A percentile compares a stretch with the other conserved stretches of the same genome.
Conservation (phyloP, 2,329 filamentous ascomycete genomes). For the Talaromyces marneffei region DNA sequence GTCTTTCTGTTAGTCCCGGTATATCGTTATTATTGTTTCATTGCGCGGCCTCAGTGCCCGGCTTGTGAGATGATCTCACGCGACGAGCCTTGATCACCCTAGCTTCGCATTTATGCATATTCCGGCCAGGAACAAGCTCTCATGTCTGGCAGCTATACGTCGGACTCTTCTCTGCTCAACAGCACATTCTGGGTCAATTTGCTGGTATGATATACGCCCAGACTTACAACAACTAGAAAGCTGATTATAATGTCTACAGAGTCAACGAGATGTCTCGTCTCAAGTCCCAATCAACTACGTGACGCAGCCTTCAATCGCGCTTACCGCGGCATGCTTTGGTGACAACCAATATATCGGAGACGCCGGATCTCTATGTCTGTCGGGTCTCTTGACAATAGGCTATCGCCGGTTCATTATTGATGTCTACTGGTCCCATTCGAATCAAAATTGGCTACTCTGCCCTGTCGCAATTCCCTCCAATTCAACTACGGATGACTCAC, state of each 20-base stretch:
- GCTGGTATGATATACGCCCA: not conserved
- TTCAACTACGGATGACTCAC: constrained; percentile 22
- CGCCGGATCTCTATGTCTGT: constrained; percentile 52
- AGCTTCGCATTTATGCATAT: not conserved
- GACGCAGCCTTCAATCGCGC: constrained; percentile 51
- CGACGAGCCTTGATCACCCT: not conserved
- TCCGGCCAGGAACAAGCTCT: not conserved
- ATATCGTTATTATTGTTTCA: not conserved
- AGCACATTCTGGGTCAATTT: constrained; percentile 14
- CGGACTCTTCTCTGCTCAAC: constrained; percentile 11
- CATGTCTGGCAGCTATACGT: constrained; percentile 14
- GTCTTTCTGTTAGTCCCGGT: not conserved
- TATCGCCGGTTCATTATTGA: constrained; percentile 56
- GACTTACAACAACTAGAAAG: not conserved
- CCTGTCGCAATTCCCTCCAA: constrained; percentile 48
- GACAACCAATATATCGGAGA: constrained; percentile 49
- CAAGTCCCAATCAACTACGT: constrained; percentile 59
- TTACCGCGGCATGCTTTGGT: constrained; percentile 56
- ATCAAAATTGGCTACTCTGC: constrained; percentile 55
- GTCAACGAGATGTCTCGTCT: constrained; percentile 56
- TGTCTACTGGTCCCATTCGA: constrained; percentile 57
- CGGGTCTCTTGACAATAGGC: constrained; percentile 56
- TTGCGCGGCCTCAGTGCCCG: not conserved
- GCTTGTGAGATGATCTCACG: not conserved
- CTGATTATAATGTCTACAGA: constrained; percentile 34